Percentiles rank a stretch among this genome's conserved stretches.
phyloP scores from a whole-genome alignment of 2,329 filamentous ascomycete genomes.

The Ceratocystis colombiana region DNA sequence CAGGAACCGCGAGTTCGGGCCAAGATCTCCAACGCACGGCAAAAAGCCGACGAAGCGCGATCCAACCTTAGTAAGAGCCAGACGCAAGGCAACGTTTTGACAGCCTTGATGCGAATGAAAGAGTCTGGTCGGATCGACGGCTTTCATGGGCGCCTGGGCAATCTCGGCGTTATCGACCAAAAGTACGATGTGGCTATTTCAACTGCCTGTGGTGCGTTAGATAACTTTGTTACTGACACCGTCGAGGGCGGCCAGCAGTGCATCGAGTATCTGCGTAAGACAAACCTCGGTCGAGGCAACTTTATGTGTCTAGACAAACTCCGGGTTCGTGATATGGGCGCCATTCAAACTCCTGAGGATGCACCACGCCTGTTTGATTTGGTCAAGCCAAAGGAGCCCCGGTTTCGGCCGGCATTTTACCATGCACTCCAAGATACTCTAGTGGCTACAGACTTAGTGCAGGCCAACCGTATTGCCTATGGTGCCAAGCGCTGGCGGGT shows the following conservation, averaged over 20 bases:
- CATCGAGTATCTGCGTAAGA: slow-evolving; percentile 94
- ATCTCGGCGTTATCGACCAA: slow-evolving; percentile 84
- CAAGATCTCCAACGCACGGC: slow-evolving; percentile 77
- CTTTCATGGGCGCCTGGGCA: slow-evolving; percentile 90
- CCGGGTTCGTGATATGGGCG: slow-evolving; percentile 62
- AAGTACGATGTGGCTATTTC: slow-evolving; percentile 98
- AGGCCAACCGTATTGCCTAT: slow-evolving; percentile 94
- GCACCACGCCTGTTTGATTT: slow-evolving; percentile 89
- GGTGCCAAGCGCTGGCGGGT: slow-evolving; percentile 90
- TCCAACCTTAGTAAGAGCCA: slow-evolving; percentile 83
- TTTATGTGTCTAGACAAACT: slow-evolving; percentile 93
- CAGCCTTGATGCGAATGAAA: slow-evolving; percentile 84
- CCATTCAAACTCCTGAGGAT: slow-evolving; percentile 80
- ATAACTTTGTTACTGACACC: slow-evolving; percentile 94
- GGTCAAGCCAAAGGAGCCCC: slow-evolving; percentile 77
- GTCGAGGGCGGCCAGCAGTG: slow-evolving; percentile 96
- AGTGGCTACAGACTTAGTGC: slow-evolving; percentile 83
- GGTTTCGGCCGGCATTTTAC: slow-evolving; percentile 84
- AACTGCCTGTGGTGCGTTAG: slow-evolving; percentile 79
- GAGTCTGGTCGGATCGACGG: slow-evolving; percentile 95
- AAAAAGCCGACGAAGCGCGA: slow-evolving; percentile 92
- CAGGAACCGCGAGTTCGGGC: slow-evolving; percentile 75
- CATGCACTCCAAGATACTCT: slow-evolving; percentile 91
- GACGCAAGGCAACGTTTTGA: slow-evolving; percentile 83
- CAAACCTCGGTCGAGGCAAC: slow-evolving; percentile 89